Conservation (phyloP, 306 rosid genomes). For the Rosa chinensis region DNA sequence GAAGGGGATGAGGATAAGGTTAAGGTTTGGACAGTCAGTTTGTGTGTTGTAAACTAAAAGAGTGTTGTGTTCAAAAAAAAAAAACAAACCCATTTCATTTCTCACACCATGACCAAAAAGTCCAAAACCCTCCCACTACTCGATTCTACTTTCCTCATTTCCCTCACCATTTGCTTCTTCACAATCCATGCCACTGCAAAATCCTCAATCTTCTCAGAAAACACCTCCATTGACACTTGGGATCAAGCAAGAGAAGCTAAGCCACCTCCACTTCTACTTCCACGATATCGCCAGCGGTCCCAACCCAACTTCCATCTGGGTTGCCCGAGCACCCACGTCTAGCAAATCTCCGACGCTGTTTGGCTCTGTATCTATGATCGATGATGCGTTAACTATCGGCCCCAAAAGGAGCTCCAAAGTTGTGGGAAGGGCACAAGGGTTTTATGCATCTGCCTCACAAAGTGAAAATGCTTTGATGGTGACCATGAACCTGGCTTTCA, state of each 20-base stretch:
- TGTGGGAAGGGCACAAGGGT: slow-evolving; percentile 60
- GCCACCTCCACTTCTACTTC: slow-evolving; percentile 63
- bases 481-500: slow-evolving; percentile 37
- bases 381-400: slow-evolving; percentile 46
- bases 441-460: slow-evolving; percentile 43
- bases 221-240: slow-evolving; percentile 26
- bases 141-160: neutral
- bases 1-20: too few relatives aligned
- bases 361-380: slow-evolving; percentile 36
- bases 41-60: too few relatives aligned
- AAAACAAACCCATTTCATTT: neutral
- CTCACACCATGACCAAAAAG: slow-evolving; percentile 6
- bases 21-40: too few relatives aligned
- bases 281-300: slow-evolving; percentile 53
- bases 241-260: slow-evolving; percentile 44
- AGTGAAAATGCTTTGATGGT: slow-evolving; percentile 32
- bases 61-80: too few relatives aligned
- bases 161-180: slow-evolving; percentile 2
- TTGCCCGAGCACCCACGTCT: slow-evolving; percentile 37
- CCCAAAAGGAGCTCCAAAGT: slow-evolving; percentile 35
- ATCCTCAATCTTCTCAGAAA: slow-evolving; percentile 12
- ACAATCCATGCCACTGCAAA: slow-evolving; percentile 4
- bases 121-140: slow-evolving; percentile 3
- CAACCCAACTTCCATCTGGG: slow-evolving; percentile 39
- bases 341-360: slow-evolving; percentile 35